Evolutionary conservation across 1,284 basidiomycete genomes (phyloP).

Genomic region (Cutaneotrichosporon sp.): DNA sequence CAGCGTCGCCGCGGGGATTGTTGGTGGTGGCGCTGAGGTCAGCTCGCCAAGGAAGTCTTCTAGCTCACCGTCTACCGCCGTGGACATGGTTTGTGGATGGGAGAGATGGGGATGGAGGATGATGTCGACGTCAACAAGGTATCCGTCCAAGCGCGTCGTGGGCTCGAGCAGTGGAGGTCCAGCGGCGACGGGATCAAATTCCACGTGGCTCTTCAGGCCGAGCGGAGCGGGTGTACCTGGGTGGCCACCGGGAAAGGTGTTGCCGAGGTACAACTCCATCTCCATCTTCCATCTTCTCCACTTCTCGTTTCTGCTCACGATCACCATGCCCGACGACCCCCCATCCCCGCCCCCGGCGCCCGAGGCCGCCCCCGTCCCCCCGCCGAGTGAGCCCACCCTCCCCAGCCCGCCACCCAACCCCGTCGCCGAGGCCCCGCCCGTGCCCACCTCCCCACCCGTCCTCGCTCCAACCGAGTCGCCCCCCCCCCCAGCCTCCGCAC

Average conservation of each 20-base stretch:
- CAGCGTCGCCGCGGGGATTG: constrained; percentile 53
- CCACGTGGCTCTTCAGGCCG: too few relatives aligned
- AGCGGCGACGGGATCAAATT: too few relatives aligned
- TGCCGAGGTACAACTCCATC: background rate
- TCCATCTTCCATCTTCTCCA: background rate
- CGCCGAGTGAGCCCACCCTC: background rate
- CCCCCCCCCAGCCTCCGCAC: too few relatives aligned
- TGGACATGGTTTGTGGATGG: background rate
- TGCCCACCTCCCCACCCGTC: background rate
- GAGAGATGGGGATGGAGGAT: background rate
- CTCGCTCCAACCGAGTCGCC: too few relatives aligned
- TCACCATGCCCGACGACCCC: background rate
- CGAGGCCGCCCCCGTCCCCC: background rate
- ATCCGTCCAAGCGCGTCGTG: background rate
- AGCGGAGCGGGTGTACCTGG: background rate
- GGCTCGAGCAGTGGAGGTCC: too few relatives aligned
- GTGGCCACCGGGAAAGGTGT: background rate
- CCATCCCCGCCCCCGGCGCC: background rate
- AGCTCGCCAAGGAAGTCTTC: background rate
- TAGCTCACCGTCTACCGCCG: constrained; percentile 5
- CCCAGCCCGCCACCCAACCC: background rate
- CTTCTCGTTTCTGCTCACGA: background rate
- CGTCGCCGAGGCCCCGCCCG: background rate
- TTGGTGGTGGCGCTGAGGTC: constrained; percentile 12
- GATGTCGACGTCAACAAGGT: background rate